Evolutionary conservation across 306 rosid species (phyloP).

Genomic region (Psophocarpus tetragonolobus): DNA sequence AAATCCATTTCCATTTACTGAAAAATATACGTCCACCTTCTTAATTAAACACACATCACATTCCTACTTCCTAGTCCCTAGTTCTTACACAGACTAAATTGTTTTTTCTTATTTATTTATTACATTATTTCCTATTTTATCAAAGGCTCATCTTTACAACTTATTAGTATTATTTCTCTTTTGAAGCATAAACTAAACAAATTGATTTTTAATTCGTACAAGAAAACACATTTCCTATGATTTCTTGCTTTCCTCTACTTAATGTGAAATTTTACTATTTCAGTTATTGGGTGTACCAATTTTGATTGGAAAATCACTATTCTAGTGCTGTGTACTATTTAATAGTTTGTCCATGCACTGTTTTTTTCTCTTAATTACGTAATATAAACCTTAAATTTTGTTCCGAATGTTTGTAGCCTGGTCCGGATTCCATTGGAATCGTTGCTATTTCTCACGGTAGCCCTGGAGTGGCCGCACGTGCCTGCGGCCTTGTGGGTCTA

Average conservation of each 20-base stretch:
- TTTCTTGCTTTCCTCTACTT: neutral
- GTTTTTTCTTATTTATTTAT: neutral
- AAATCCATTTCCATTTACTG: neutral
- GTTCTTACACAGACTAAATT: neutral
- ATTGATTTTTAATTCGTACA: neutral
- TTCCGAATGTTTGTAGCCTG: slow-evolving; percentile 72
- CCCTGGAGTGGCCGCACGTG: slow-evolving; percentile 99
- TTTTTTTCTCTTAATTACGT: neutral
- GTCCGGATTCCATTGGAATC: slow-evolving; percentile 99
- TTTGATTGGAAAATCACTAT: neutral
- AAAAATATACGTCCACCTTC: slow-evolving; percentile 19
- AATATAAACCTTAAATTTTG: neutral
- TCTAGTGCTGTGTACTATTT: neutral
- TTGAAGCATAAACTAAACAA: neutral
- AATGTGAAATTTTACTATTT: neutral
- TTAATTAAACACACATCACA: neutral
- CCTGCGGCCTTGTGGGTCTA: slow-evolving; percentile 96
- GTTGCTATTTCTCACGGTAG: slow-evolving; percentile 98
- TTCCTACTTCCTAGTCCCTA: neutral
- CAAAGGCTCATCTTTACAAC: no score
- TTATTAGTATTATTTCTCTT: neutral
- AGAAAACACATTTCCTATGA: neutral
- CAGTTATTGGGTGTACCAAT: neutral
- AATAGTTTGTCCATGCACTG: neutral
- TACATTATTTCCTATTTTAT: neutral